Conservation (phyloP, 2,329 filamentous ascomycete genomes). For the Bipolaris bicolor region DNA sequence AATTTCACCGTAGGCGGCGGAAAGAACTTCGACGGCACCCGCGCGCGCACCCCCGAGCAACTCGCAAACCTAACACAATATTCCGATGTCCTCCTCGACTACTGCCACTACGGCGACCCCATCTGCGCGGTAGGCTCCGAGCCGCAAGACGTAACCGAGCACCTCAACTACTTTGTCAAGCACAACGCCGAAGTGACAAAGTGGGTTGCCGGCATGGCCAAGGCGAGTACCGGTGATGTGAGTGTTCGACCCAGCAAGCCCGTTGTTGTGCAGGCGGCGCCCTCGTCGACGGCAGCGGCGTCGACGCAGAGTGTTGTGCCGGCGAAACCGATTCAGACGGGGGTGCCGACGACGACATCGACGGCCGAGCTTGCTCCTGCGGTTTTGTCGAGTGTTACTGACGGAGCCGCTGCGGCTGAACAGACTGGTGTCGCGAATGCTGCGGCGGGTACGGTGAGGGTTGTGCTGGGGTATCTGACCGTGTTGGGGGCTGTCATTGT, state of each 20-base stretch:
- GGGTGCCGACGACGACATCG: not conserved
- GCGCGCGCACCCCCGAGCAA: conserved; percentile 29
- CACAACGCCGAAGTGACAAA: conserved; percentile 32
- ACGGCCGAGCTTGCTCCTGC: not conserved
- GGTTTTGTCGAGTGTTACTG: conserved; percentile 11
- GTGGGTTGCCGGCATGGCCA: conserved; percentile 28
- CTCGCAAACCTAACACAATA: conserved; percentile 24
- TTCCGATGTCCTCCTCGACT: conserved; percentile 60
- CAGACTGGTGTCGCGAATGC: conserved; percentile 11
- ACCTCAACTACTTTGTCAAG: conserved; percentile 62
- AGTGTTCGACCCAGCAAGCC: conserved; percentile 21
- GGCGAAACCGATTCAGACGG: conserved; percentile 9
- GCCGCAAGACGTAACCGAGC: conserved; percentile 61
- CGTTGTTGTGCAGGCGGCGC: conserved; percentile 2
- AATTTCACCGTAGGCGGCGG: conserved; percentile 35
- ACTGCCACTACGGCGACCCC: conserved; percentile 67
- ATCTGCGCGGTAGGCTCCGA: conserved; percentile 64
- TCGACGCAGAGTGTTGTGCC: conserved; percentile 3
- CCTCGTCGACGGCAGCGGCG: not conserved
- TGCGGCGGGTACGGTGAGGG: conserved; percentile 7
- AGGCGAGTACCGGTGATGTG: conserved; percentile 16
- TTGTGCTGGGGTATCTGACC: conserved; percentile 6
- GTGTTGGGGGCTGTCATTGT: not conserved
- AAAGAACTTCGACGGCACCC: conserved; percentile 27
- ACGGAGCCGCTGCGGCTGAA: conserved; percentile 13